Percentiles rank a stretch among this genome's conserved stretches.
Evolutionary conservation across 176 grass and related monocot species (phyloP).

Genomic region (Pontederia paniculata): DNA sequence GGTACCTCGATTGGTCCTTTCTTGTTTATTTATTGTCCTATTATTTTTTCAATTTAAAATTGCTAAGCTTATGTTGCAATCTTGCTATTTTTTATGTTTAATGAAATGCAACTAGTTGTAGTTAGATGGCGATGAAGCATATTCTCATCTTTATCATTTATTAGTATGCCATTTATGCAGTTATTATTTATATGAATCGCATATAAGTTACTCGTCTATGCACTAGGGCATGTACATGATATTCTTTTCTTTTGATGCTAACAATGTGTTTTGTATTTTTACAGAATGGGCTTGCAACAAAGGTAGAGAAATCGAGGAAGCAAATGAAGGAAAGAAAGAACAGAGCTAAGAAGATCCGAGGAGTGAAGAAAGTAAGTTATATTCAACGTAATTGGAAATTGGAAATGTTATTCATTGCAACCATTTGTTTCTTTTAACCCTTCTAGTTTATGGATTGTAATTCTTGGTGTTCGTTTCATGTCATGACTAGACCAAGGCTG

Average conservation of each 20-base stretch:
- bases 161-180: too few species aligned
- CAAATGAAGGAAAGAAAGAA: conserved; percentile 80
- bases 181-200: too few species aligned
- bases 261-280: not conserved
- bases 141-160: not conserved
- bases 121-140: not conserved
- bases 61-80: too few species aligned
- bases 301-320: conserved; percentile 65
- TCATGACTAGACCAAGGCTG: conserved; percentile 50
- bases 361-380: conserved; percentile 57
- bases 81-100: too few species aligned
- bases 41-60: too few species aligned
- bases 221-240: too few species aligned
- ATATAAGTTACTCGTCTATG: too few species aligned
- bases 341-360: conserved; percentile 59
- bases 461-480: not conserved
- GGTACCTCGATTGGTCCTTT: too few species aligned
- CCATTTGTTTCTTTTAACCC: not conserved
- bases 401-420: too few species aligned
- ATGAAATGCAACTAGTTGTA: too few species aligned
- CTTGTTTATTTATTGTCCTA: too few species aligned
- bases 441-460: not conserved
- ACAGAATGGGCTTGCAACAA: conserved; percentile 66
- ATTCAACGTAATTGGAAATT: not conserved
- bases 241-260: too few species aligned